Percentiles rank a stretch among this genome's conserved stretches.
These are phyloP conservation scores for Lantana camara DNA, from an alignment of 257 asterid genomes.

Conservation along the genomic window DNA sequence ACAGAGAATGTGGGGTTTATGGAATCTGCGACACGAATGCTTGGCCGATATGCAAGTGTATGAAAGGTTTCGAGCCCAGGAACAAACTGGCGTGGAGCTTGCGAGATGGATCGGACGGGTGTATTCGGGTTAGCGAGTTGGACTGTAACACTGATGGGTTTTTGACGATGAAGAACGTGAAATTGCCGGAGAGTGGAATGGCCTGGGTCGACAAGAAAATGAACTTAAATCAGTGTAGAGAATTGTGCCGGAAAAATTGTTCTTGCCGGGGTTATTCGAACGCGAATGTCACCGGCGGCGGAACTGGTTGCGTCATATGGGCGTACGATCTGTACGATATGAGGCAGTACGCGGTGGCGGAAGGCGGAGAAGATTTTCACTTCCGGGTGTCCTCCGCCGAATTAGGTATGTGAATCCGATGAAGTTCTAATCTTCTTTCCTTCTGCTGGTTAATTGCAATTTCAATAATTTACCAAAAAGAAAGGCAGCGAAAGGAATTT, in stretches of 20 bases:
- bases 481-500: no score
- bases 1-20: slow-evolving; percentile 64
- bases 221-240: slow-evolving; percentile 48
- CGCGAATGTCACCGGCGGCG: slow-evolving; percentile 51
- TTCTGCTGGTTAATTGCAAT: background rate
- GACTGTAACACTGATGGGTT: slow-evolving; percentile 62
- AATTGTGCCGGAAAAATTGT: slow-evolving; percentile 64
- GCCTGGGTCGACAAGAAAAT: slow-evolving; percentile 50
- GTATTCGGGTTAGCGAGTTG: slow-evolving; percentile 45
- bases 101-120: slow-evolving; percentile 82
- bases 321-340: slow-evolving; percentile 61
- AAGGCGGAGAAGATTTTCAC: slow-evolving; percentile 79
- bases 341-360: slow-evolving; percentile 76
- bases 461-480: no score
- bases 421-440: background rate
- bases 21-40: slow-evolving; percentile 75
- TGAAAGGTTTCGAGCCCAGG: slow-evolving; percentile 61
- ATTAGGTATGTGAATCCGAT: slow-evolving; percentile 50
- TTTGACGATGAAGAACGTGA: slow-evolving; percentile 45
- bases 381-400: slow-evolving; percentile 64
- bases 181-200: slow-evolving; percentile 70
- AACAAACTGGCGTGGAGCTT: slow-evolving; percentile 68
- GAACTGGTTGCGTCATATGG: slow-evolving; percentile 85
- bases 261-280: slow-evolving; percentile 66
- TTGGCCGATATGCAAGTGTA: slow-evolving; percentile 76